A percentile compares a stretch with the other conserved stretches of the same genome.
Conservation (phyloP, 768 basidiomycete genomes). For the Boletellus sp. region DNA sequence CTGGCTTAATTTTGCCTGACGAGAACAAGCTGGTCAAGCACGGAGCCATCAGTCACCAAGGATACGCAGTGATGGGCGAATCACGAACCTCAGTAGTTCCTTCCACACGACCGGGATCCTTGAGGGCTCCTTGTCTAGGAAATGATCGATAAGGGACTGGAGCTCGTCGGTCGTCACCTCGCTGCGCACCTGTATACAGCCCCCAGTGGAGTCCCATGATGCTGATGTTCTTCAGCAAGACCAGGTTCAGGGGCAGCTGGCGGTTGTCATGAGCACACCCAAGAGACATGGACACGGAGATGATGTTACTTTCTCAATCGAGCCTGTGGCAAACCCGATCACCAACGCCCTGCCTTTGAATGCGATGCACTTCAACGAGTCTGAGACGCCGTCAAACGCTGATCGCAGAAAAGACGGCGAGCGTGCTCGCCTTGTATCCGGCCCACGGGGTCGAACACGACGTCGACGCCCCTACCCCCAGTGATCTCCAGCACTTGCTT, state of each 20-base stretch:
- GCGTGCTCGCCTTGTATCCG: conserved; percentile 54
- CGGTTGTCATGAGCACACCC: conserved; percentile 1
- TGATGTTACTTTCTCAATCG: conserved; percentile 18
- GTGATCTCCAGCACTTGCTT: conserved; percentile 85
- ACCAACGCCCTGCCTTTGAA: conserved; percentile 93
- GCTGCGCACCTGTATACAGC: conserved; percentile 59
- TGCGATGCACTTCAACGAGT: conserved; percentile 86
- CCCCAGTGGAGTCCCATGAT: conserved; percentile 89
- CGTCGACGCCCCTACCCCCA: conserved; percentile 77
- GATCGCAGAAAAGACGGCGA: not conserved
- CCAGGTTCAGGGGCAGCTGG: conserved; percentile 78
- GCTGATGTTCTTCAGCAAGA: conserved; percentile 83
- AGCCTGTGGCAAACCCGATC: conserved; percentile 59
- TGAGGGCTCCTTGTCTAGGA: conserved; percentile 58
- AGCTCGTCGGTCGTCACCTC: not conserved
- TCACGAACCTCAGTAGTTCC: conserved; percentile 57
- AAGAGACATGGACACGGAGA: not conserved
- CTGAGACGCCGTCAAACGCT: conserved; percentile 34
- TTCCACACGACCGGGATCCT: conserved; percentile 70
- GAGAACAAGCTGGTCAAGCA: conserved; percentile 53
- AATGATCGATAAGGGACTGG: not conserved
- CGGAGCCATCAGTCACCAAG: conserved; percentile 4
- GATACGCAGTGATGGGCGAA: not conserved
- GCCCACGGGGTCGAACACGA: conserved; percentile 86
- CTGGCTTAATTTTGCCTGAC: conserved; percentile 60